Conservation (phyloP, 495 filamentous ascomycete species). For the Xylaria flabelliformis region DNA sequence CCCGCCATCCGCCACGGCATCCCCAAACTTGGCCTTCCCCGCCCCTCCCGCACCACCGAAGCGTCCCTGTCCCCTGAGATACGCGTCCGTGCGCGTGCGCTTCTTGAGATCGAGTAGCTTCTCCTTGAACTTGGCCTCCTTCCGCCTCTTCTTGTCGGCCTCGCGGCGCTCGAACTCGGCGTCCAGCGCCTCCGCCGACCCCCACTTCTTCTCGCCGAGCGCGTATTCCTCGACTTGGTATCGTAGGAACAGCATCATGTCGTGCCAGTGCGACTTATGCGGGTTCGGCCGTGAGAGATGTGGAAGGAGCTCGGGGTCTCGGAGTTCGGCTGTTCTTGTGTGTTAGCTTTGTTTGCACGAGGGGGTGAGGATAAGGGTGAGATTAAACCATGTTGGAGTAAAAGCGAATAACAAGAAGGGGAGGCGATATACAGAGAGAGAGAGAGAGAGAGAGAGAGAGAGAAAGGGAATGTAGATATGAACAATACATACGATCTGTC, state of each 20-base stretch:
- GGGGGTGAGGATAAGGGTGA: no score
- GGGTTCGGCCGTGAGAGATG: constrained; percentile 91
- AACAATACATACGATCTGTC: constrained; percentile 75
- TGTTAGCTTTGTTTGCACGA: not conserved
- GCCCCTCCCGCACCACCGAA: constrained; percentile 40
- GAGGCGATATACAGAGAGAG: no score
- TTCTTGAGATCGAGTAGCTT: constrained; percentile 91
- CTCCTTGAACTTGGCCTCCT: constrained; percentile 88
- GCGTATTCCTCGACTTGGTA: constrained; percentile 95
- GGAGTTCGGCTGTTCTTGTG: constrained; percentile 70
- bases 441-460: no score
- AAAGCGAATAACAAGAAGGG: no score
- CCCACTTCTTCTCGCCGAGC: constrained; percentile 78
- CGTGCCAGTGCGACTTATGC: constrained; percentile 93
- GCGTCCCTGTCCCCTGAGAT: constrained; percentile 65
- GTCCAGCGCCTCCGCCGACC: constrained; percentile 81
- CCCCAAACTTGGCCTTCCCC: constrained; percentile 71
- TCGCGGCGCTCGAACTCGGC: constrained; percentile 86
- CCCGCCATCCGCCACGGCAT: constrained; percentile 66
- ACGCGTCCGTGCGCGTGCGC: constrained; percentile 89
- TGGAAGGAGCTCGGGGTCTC: constrained; percentile 83
- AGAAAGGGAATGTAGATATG: not conserved
- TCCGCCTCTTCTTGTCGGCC: constrained; percentile 80
- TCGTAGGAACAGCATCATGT: constrained; percentile 96
- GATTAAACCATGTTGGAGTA: not conserved